Conservation (phyloP, 2,329 filamentous ascomycete species). For the Penicillium sp. region DNA sequence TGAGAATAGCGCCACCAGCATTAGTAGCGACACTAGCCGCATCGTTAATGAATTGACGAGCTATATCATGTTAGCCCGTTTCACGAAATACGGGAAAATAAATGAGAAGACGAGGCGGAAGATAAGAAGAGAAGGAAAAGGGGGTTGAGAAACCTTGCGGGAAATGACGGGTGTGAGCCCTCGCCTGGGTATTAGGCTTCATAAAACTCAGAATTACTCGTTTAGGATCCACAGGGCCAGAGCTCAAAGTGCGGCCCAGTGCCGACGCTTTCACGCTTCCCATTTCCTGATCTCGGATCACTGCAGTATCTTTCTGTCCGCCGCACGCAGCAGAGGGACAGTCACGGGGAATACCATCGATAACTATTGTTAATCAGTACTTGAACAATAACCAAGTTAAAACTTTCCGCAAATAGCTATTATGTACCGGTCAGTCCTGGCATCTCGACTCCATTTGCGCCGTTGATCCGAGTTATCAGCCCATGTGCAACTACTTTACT, state of each 20-base stretch:
- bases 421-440: conserved; percentile 58
- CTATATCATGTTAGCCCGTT: not conserved
- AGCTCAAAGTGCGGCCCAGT: conserved; percentile 67
- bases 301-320: conserved; percentile 71
- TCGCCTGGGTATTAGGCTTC: conserved; percentile 39
- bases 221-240: conserved; percentile 62
- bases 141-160: not conserved
- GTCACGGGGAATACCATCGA: conserved; percentile 70
- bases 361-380: conserved; percentile 45
- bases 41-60: conserved; percentile 21
- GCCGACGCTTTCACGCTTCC: conserved; percentile 58
- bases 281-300: conserved; percentile 67
- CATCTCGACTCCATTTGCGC: conserved; percentile 67
- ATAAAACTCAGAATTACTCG: conserved; percentile 66
- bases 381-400: conserved; percentile 17
- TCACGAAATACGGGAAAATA: not conserved
- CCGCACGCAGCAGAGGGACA: conserved; percentile 65
- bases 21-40: conserved; percentile 35
- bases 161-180: not conserved
- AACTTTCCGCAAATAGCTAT: not conserved
- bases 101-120: not conserved
- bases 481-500: conserved; percentile 60
- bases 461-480: conserved; percentile 59
- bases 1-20: conserved; percentile 24
- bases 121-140: not conserved